phyloP scores from a whole-genome alignment of 192 early-diverging fungal genomes.

The Umbelopsis vinacea region DNA sequence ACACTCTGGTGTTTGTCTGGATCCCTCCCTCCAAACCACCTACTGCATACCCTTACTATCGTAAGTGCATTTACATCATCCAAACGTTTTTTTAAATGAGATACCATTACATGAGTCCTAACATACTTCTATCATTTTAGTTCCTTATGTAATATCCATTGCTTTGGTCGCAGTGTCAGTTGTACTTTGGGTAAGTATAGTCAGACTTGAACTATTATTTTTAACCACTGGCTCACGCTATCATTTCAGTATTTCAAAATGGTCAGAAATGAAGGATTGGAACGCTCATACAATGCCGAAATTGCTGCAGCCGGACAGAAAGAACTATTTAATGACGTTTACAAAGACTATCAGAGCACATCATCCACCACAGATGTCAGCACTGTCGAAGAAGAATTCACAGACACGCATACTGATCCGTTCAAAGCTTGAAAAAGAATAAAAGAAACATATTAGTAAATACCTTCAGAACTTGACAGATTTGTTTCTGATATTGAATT shows the following conservation, averaged over 20 bases:
- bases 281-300: constrained; percentile 25
- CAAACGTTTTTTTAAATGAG: no score
- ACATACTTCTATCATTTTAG: constrained; percentile 1
- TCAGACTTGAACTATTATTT: neutral
- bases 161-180: constrained; percentile 18
- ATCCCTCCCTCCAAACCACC: constrained; percentile 9
- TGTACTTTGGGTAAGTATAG: constrained; percentile 33
- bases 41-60: constrained; percentile 24
- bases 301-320: neutral
- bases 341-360: constrained; percentile 20
- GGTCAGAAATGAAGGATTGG: constrained; percentile 16
- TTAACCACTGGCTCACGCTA: neutral
- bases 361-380: neutral
- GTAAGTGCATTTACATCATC: neutral
- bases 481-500: no score
- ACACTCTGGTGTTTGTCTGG: constrained; percentile 23
- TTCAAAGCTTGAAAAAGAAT: neutral
- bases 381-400: neutral
- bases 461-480: no score
- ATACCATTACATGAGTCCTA: no score
- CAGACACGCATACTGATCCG: neutral
- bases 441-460: no score
- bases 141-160: constrained; percentile 36
- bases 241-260: constrained; percentile 27
- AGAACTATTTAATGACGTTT: constrained; percentile 22